Evolutionary conservation across 495 filamentous ascomycete species (phyloP).

Genomic region (Massariosphaeria phaeospora): DNA sequence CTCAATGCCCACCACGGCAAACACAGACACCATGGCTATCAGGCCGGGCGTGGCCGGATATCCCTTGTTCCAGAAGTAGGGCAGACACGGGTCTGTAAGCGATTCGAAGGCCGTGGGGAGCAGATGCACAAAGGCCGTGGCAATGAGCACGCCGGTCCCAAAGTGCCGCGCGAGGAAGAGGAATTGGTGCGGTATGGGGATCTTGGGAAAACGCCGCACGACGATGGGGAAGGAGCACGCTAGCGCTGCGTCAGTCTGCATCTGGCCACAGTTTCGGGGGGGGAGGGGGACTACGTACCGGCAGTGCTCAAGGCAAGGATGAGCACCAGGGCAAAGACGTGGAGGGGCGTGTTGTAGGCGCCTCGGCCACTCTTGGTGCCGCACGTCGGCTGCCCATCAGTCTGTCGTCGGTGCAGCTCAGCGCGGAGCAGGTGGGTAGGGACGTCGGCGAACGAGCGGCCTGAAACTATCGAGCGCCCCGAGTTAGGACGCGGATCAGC

Average conservation of each 20-base stretch:
- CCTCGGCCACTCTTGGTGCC: conserved; percentile 32
- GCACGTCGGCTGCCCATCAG: conserved; percentile 34
- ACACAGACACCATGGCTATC: conserved; percentile 41
- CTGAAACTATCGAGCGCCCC: conserved; percentile 2
- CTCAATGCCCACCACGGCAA: conserved; percentile 46
- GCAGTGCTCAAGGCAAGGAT: conserved; percentile 41
- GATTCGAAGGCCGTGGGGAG: conserved; percentile 44
- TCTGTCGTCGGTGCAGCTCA: conserved; percentile 38
- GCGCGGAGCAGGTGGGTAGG: conserved; percentile 37
- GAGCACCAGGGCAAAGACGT: conserved; percentile 42
- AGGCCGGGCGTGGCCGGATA: conserved; percentile 46
- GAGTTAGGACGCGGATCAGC: neutral
- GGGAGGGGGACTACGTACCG: conserved; percentile 16
- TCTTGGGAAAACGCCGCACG: conserved; percentile 39
- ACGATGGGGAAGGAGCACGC: conserved; percentile 46
- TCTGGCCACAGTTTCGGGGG: neutral
- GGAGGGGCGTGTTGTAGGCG: conserved; percentile 42
- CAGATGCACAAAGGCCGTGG: conserved; percentile 48
- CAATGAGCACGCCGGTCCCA: conserved; percentile 48
- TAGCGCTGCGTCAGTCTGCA: conserved; percentile 1
- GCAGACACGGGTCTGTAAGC: conserved; percentile 45
- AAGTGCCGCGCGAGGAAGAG: conserved; percentile 48
- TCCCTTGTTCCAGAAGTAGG: conserved; percentile 44
- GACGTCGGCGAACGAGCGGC: conserved; percentile 28
- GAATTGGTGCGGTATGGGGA: conserved; percentile 41